Evolutionary conservation across 345 rosid species (phyloP), one percentile per base, ranked within the genome.

Genomic region (Linum usitatissimum): DNA sequence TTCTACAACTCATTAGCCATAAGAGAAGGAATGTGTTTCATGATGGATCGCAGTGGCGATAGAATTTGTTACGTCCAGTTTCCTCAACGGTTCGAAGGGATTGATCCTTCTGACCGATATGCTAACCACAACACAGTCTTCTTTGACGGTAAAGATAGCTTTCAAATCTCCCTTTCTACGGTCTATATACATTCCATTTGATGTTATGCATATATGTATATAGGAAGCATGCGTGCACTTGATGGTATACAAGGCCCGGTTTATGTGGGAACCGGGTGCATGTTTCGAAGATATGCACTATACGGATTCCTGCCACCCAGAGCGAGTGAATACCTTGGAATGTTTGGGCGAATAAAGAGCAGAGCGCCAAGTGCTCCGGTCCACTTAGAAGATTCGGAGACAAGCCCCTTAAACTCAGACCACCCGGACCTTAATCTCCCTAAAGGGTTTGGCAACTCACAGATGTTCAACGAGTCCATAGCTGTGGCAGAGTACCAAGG

Each of bases 21-120:
- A 72, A 84, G 69, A 66, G 97, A 91, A 60, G 97, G 96, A 18
- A 88, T 91, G 84, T 91, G 97, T 70, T 91, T 91, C 73, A 91
- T 91, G 97, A 91, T 91, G 97, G 97, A 91, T 66, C 91, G 97
- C 2, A 96, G 97, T 0, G 97, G 97, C 6, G 96, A 91, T 42
- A 76, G 97, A 15, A 73, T 91, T 19, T 88, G 97, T 78, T 91
- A 84, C 80, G 79, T 91, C 40, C 97, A 91, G 68, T 91, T 91
- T 70, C 97, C 97, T 1, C 95, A 90, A 71, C 68, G 97, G 68
- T 90, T 90, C 30, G 97, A 90, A 81, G 97, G 97, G 66, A 80
- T 90, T n/a, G 97, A 90, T 67, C 97, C 97, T 0, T 90, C 97
- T 0, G 95, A 90, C 77, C 79, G 97, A 63, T 87, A 90, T 57